Evolutionary conservation across 345 rosid genomes (phyloP), one percentile per base, ranked within the genome.

Genomic region (Rhizophora mangle): DNA sequence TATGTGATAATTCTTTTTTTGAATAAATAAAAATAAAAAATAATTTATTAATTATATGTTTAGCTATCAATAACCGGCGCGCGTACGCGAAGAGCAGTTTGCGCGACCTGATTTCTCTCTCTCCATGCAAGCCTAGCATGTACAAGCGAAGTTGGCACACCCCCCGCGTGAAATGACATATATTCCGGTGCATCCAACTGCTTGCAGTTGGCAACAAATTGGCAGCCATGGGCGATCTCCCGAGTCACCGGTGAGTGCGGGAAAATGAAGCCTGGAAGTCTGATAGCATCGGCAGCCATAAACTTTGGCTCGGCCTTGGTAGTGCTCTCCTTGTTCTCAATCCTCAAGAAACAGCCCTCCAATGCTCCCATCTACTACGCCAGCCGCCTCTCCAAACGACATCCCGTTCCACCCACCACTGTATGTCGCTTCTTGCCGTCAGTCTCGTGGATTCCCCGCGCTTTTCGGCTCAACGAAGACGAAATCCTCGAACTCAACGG

Each of bases 341-440:
- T 91, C 67, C 68, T 87, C 39, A 89, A 88, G 86, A 94, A 89
- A 55, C 97, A 88, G 70, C 95, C 90, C 0, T 83, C 95, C 22
- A 84, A 85, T 77, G 89, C 96, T 54, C 77, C 81, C 69, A 79
- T 91, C 46, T 91, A 89, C 90, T 87, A 85, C 83, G 89, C 96
- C 59, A 96, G 91, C 69, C 93, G 80, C 55, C 84, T 91, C 79
- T 81, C 92, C 1, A 76, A 74, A 56, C 72, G 66, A 21, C 76
- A 62, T 43, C 78, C 19, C 43, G 31, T 84, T 26, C 74, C 78
- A 51, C 72, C 85, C 29, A 47, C 77, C 66, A 36, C 85, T 22
- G 73, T 85, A 57, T 76, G 74, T 68, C 89, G 95, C 56, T 87
- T 88, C 75, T 82, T 89, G 10, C 97, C 97, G 56, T 91, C 97